Evolutionary conservation across 176 grass and related monocot genomes (phyloP).

Genomic region (Phoenix dactylifera): DNA sequence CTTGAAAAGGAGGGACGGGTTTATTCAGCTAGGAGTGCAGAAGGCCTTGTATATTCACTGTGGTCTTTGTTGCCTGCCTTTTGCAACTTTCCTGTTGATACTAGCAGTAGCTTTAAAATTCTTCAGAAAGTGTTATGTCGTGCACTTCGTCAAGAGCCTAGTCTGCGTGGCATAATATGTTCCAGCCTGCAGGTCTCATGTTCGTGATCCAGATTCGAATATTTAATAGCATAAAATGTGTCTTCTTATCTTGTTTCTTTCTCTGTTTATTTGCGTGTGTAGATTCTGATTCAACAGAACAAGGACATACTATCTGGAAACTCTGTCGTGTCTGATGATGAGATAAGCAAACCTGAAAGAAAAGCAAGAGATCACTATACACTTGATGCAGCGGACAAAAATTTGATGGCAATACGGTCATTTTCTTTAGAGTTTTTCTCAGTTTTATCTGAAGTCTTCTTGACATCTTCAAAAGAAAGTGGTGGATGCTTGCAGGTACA

Average conservation of each 20-base stretch:
- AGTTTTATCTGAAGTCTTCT: conserved; percentile 70
- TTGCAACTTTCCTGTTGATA: conserved; percentile 88
- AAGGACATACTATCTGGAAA: conserved; percentile 46
- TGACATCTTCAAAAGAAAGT: conserved; percentile 48
- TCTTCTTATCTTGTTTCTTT: no score
- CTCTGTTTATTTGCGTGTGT: not conserved
- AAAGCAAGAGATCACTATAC: conserved; percentile 54
- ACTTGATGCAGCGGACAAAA: conserved; percentile 56
- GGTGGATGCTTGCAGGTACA: conserved; percentile 72
- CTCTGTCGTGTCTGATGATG: conserved; percentile 32
- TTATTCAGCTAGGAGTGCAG: conserved; percentile 74
- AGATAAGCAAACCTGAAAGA: conserved; percentile 59
- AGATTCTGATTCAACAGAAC: conserved; percentile 94
- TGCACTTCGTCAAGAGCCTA: conserved; percentile 56
- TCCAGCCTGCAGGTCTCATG: conserved; percentile 63
- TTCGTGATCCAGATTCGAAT: no score
- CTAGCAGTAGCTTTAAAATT: conserved; percentile 42
- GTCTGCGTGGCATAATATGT: conserved; percentile 67
- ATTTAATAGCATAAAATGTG: no score
- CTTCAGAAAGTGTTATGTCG: conserved; percentile 61
- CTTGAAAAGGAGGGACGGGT: conserved; percentile 57
- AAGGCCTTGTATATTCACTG: conserved; percentile 81
- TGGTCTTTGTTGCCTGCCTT: conserved; percentile 90
- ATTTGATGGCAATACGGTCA: conserved; percentile 59
- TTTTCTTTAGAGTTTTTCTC: conserved; percentile 66